phyloP scores from a whole-genome alignment of 371 early-diverging fungal genomes.

The Mortierella polycephala region DNA sequence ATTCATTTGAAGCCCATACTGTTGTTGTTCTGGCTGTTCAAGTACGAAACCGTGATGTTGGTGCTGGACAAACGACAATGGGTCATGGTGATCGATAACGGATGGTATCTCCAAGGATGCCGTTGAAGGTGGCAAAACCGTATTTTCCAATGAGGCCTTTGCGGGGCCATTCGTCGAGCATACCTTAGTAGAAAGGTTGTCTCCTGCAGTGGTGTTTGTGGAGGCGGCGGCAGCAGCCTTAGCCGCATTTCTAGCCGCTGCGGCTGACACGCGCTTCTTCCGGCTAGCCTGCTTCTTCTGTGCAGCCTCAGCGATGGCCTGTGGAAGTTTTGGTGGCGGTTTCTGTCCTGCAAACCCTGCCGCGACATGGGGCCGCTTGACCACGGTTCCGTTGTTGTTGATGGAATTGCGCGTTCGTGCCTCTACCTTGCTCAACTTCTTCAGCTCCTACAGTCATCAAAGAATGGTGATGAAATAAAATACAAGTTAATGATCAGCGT shows the following conservation, averaged over 20 bases:
- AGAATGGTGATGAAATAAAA: background rate
- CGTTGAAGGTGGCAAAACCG: conserved; percentile 7
- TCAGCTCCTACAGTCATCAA: conserved; percentile 12
- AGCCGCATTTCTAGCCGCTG: conserved; percentile 11
- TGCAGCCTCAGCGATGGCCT: conserved; percentile 48
- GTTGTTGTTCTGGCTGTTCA: background rate
- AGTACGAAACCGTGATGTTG: background rate
- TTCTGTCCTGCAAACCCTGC: conserved; percentile 53
- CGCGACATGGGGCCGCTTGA: conserved; percentile 51
- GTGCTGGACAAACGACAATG: background rate
- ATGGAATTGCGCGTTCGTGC: conserved; percentile 7
- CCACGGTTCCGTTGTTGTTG: conserved; percentile 15
- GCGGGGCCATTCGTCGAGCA: too few relatives aligned
- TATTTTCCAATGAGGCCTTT: background rate
- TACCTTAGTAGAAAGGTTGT: background rate
- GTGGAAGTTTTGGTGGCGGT: conserved; percentile 53
- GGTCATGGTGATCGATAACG: background rate
- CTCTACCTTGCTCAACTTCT: conserved; percentile 14
- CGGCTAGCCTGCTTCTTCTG: conserved; percentile 34
- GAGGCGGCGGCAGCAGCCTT: conserved; percentile 1
- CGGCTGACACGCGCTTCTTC: conserved; percentile 38
- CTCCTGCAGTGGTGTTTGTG: background rate
- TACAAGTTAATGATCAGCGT: too few relatives aligned
- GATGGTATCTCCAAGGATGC: conserved; percentile 32
- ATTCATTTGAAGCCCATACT: conserved; percentile 7